phyloP scores from a whole-genome alignment of 2,329 filamentous ascomycete genomes.

The Nemania abortiva region DNA sequence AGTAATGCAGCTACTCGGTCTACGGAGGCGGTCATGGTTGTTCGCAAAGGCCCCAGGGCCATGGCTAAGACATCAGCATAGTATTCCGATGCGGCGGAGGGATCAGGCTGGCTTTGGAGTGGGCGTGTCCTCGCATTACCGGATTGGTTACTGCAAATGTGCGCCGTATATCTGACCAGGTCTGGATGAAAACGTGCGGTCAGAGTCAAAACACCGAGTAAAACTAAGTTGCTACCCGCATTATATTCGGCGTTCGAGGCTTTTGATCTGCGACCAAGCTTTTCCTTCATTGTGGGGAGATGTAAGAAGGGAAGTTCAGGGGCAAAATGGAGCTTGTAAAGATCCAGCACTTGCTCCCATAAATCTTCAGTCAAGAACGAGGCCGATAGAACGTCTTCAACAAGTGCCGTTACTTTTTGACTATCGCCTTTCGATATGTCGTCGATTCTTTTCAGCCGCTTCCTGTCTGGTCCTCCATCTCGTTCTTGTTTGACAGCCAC shows the following conservation, averaged over 20 bases:
- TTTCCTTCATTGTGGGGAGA: conserved; percentile 70
- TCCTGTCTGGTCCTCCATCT: conserved; percentile 62
- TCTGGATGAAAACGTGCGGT: conserved; percentile 76
- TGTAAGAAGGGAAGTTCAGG: conserved; percentile 80
- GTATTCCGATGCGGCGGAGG: conserved; percentile 70
- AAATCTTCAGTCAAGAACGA: conserved; percentile 71
- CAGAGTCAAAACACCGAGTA: conserved; percentile 75
- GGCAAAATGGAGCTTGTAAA: conserved; percentile 78
- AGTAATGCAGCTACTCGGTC: conserved; percentile 75
- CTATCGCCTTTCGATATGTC: conserved; percentile 57
- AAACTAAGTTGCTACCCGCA: conserved; percentile 67
- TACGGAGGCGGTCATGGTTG: conserved; percentile 65
- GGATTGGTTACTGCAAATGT: conserved; percentile 53
- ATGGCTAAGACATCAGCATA: conserved; percentile 70
- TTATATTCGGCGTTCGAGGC: conserved; percentile 53
- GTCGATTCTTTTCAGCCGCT: conserved; percentile 60
- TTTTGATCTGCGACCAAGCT: conserved; percentile 59
- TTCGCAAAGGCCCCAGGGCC: conserved; percentile 62
- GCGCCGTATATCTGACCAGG: conserved; percentile 66
- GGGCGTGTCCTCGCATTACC: conserved; percentile 53
- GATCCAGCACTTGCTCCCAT: conserved; percentile 77
- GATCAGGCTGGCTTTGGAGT: conserved; percentile 57
- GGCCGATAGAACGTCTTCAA: conserved; percentile 71
- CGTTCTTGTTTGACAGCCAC: conserved; percentile 56
- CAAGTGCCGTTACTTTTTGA: conserved; percentile 54